Base-by-base conservation (phyloP, 495 filamentous ascomycete species). In the Trichoderma orchidacearum region DNA sequence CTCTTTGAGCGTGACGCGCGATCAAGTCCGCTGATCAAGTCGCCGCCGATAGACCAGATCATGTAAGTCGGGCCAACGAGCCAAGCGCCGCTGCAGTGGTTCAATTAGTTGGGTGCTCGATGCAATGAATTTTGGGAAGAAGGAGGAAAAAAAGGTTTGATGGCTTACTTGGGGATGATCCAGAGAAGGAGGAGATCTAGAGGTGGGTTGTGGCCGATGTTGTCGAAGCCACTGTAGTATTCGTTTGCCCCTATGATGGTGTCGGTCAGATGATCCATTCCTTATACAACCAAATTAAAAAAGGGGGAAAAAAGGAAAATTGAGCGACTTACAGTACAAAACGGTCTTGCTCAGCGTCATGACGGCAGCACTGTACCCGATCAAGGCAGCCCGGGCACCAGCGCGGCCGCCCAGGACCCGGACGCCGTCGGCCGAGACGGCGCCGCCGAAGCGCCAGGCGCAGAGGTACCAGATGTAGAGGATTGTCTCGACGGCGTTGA, bases 311-410 rank as follows among this genome's bases (percentile, higher is more conserved):
- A 30, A 48, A 32, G 45, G 50, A 60, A 55, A 76, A 18, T 9
- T 25, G 2, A 2, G 1, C 11, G 23, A 0, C 84, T 75, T 63
- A 90, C 90, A 85, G 63, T 96, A 97, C 15, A 97, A 70, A 55
- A 87, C 63, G 15, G 91, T 96, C 80, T 96, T 96, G 69, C 83
- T 85, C 1, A 93, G 62, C 1, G 92, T 96, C 85, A 93, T 86
- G 3, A 90, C 74, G 5, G 82, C 82, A 1, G 83, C 78, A 30
- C 76, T 75, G 60, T 85, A 92, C 5, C 77, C 87, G 23, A 87
- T 61, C 55, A 95, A 58, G 32, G 85, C 75, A 2, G 88, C 85
- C 51, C 75, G 61, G 0, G 77, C 86, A 3, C 81, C 89, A 50
- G 60, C 69, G 13, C 74, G 68, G 0, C 87, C 87, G 64, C 58